Evolutionary conservation across 2,329 filamentous ascomycete species (phyloP).

Genomic region (Monilinia fructigena): DNA sequence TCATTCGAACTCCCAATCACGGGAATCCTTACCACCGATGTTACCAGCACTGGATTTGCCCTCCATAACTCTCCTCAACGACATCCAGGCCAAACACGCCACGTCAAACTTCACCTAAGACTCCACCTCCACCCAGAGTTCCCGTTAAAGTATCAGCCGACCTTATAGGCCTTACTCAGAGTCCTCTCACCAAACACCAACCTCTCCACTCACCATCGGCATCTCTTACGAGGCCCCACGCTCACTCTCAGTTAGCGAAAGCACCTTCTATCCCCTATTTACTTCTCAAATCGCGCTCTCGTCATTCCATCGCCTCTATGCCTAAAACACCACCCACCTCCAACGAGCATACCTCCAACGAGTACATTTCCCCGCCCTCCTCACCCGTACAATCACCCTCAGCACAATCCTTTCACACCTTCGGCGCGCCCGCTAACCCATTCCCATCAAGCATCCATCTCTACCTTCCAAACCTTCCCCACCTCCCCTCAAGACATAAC

Average conservation of each 20-base stretch:
- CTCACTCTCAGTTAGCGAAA: conserved; percentile 1
- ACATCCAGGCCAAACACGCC: conserved; percentile 11
- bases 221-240: not conserved
- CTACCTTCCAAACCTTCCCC: conserved; percentile 17
- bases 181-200: not conserved
- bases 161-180: conserved; percentile 15
- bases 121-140: not conserved
- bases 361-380: not conserved
- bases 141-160: not conserved
- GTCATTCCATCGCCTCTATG: conserved; percentile 10
- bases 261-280: not conserved
- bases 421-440: conserved; percentile 1
- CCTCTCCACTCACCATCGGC: not conserved
- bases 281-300: not conserved
- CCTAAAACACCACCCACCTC: not conserved
- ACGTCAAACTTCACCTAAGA: not conserved
- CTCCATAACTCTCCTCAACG: not conserved
- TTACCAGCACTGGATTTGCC: conserved; percentile 14
- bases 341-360: not conserved
- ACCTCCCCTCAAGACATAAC: conserved; percentile 9
- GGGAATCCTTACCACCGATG: conserved; percentile 6
- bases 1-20: not conserved
- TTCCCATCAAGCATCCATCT: conserved; percentile 16
- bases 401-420: conserved; percentile 16
- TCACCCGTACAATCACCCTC: not conserved